Evolutionary conservation across 2,329 filamentous ascomycete genomes (phyloP), one percentile per base, ranked within the genome.

Genomic region (Cercospora janseana): DNA sequence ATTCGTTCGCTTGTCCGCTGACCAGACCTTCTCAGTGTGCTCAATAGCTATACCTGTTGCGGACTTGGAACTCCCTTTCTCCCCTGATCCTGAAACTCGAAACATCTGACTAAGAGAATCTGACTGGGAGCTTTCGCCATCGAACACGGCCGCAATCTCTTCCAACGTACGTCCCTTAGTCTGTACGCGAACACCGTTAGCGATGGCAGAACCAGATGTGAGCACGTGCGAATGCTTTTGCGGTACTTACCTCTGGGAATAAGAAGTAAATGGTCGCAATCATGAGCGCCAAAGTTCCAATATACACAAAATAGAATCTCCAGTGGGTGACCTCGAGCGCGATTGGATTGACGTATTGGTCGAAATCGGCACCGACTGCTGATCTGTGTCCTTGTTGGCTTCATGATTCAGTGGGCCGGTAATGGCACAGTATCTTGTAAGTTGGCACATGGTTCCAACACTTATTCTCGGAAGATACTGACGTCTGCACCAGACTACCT

Each of bases 231-330:
- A 28, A 28, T 6, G 26, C 26, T 6, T 28, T n/a, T n/a, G n/a
- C 6, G 26, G 21, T 26, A 43, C 41, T 31, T 16, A 45, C 41
- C 34, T 52, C 49, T 3, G 44, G 34, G 15, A 46, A 47, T 6
- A 47, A 15, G 16, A 47, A 47, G 3, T 21, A 61, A 13, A 61
- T 60, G 16, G 42, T 51, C 4, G 52, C 40, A 15, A 58, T 56
- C 55, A 54, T 52, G 16, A 49, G 44, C 1, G 51, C 42, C 16
- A 66, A 56, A 4, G 63, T 59, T 32, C 58, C 66, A 15, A 69
- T 69, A 50, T 73, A 72, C 23, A 73, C 68, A 31, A 72, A 68
- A 55, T 73, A 73, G 52, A 70, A 73, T 55, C 69, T 72, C 71
- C 71, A 73, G 2, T 55, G 53, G 6, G 73, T 63, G 6, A 54